A percentile compares a stretch with the other conserved stretches of the same genome.
Conservation (phyloP, 805 yeast genomes). For the Metschnikowia cubensis region DNA sequence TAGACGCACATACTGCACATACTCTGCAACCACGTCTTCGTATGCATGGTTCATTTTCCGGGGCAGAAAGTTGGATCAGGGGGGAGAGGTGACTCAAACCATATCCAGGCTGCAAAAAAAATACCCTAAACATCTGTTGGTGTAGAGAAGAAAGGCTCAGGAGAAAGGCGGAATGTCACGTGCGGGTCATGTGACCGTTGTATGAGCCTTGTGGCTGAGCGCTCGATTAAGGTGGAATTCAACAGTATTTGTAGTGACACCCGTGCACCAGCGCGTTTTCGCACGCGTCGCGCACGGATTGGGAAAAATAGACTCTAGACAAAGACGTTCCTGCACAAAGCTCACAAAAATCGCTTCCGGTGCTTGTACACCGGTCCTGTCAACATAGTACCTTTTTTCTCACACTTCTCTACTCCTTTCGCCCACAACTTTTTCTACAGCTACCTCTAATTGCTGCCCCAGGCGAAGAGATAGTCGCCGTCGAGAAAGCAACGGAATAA, state of each 20-base stretch:
- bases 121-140: too few species aligned
- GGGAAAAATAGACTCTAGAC: conserved; percentile 2
- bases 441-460: not conserved
- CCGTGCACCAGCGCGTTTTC: not conserved
- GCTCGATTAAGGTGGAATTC: not conserved
- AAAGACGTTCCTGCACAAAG: not conserved
- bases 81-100: not conserved
- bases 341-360: not conserved
- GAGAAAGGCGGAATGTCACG: not conserved
- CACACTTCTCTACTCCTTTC: conserved; percentile 2
- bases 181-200: not conserved
- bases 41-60: not conserved
- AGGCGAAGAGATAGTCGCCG: not conserved
- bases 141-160: not conserved
- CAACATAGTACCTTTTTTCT: conserved; percentile 5
- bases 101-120: not conserved
- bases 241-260: not conserved
- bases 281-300: conserved; percentile 6
- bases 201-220: not conserved
- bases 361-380: conserved; percentile 5
- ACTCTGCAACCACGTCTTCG: not conserved
- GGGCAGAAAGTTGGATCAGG: not conserved
- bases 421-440: conserved; percentile 2
- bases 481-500: not conserved
- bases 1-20: not conserved